Conservation (phyloP, 495 filamentous ascomycete genomes). For the Patellaria atrata region DNA sequence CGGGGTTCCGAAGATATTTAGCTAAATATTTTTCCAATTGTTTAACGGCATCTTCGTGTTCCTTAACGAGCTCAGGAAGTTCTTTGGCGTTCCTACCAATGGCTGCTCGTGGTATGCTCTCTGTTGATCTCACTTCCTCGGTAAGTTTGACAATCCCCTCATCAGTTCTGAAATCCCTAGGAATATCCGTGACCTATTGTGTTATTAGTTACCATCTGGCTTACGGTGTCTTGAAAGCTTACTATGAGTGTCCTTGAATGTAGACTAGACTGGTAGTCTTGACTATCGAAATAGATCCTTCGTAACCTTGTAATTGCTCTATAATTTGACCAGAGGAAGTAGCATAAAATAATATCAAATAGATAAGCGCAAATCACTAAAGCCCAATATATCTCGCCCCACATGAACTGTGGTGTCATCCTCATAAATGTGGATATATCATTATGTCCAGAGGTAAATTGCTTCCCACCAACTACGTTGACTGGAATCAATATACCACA, state of each 20-base stretch:
- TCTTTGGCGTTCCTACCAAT: slow-evolving; percentile 87
- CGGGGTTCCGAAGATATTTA: slow-evolving; percentile 78
- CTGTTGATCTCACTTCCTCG: slow-evolving; percentile 57
- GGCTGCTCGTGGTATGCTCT: slow-evolving; percentile 59
- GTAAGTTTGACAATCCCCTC: slow-evolving; percentile 74
- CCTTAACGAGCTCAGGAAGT: slow-evolving; percentile 65
- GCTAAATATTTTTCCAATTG: slow-evolving; percentile 70
- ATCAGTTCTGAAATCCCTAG: slow-evolving; percentile 54
- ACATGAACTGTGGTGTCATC: slow-evolving; percentile 45
- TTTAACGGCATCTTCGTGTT: slow-evolving; percentile 69
- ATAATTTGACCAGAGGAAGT: slow-evolving; percentile 87
- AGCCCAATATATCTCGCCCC: slow-evolving; percentile 52
- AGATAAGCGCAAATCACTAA: slow-evolving; percentile 67
- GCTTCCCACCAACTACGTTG: slow-evolving; percentile 45
- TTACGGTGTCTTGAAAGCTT: slow-evolving; percentile 11
- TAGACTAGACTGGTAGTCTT: slow-evolving; percentile 78
- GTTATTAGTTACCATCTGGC: slow-evolving; percentile 10
- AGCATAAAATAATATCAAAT: slow-evolving; percentile 60
- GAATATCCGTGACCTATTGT: slow-evolving; percentile 67
- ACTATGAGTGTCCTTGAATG: slow-evolving; percentile 86
- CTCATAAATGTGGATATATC: slow-evolving; percentile 31
- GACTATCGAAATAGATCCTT: slow-evolving; percentile 66
- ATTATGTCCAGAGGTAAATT: slow-evolving; percentile 9
- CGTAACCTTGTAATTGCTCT: slow-evolving; percentile 52
- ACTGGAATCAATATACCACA: slow-evolving; percentile 72